Conservation (phyloP, 2,329 filamentous ascomycete species). For the Calonectria honghensis region DNA sequence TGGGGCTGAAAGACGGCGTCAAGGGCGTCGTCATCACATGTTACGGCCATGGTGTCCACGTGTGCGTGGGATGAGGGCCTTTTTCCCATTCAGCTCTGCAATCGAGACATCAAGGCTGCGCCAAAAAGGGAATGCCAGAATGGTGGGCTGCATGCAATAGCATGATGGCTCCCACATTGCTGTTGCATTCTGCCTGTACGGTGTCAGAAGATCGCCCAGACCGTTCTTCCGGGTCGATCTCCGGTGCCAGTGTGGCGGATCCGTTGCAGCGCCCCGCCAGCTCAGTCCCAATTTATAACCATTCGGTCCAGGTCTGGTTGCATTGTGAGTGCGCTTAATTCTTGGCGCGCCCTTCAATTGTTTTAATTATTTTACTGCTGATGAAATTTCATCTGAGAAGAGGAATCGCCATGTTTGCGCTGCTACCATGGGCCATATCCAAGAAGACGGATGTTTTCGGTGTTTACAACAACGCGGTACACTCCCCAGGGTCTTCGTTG, state of each 20-base stretch:
- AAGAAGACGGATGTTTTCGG: not conserved
- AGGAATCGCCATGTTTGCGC: not conserved
- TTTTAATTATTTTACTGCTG: too few species aligned
- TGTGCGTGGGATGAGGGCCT: constrained; percentile 3
- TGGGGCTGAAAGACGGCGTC: not conserved
- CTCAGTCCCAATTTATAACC: constrained; percentile 10
- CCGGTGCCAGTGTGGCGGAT: constrained; percentile 21
- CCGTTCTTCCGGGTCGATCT: constrained; percentile 24
- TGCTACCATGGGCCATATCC: not conserved
- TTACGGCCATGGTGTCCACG: not conserved
- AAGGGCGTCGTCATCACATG: not conserved
- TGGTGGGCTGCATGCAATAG: not conserved
- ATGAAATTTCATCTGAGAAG: not conserved
- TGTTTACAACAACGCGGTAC: not conserved
- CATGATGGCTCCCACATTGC: not conserved
- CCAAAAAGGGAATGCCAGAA: not conserved
- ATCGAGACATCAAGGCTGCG: not conserved
- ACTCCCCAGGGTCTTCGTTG: not conserved
- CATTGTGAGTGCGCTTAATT: not conserved
- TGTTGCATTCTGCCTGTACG: constrained; percentile 7
- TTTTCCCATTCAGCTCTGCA: not conserved
- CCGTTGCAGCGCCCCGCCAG: constrained; percentile 3
- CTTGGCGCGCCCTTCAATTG: not conserved
- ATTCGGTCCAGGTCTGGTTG: not conserved
- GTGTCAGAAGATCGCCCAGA: constrained; percentile 18